These are phyloP conservation scores for Fragilaria crotonensis DNA, from an alignment of 108 stramenopile genomes.

Conservation along the genomic window DNA sequence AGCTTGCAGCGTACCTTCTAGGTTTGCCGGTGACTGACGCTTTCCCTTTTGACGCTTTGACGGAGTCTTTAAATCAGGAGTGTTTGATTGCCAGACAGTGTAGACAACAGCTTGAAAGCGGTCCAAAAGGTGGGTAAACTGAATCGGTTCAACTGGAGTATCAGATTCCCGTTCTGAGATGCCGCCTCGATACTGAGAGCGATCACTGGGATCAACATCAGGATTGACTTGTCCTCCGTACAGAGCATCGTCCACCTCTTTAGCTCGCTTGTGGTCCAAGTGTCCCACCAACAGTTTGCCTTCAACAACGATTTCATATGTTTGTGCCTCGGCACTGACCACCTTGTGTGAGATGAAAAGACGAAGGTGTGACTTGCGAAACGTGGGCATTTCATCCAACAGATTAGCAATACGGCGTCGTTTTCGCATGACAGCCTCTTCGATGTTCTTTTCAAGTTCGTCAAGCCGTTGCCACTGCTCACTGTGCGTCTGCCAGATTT, in stretches of 20 bases:
- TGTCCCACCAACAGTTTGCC: constrained; percentile 64
- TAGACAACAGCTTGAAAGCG: constrained; percentile 52
- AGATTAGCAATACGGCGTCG: constrained; percentile 52
- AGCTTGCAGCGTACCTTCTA: constrained; percentile 5
- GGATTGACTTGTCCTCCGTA: constrained; percentile 1
- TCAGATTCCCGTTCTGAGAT: constrained; percentile 38
- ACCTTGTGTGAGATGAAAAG: constrained; percentile 60
- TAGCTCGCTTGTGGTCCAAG: constrained; percentile 63
- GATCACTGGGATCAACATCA: constrained; percentile 16
- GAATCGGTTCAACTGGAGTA: constrained; percentile 35
- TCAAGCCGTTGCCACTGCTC: constrained; percentile 27
- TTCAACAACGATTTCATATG: constrained; percentile 61
- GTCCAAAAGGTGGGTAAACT: constrained; percentile 78
- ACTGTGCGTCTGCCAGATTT: neutral
- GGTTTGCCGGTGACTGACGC: constrained; percentile 11
- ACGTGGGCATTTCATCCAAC: constrained; percentile 36
- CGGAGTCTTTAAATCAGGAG: neutral
- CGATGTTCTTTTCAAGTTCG: constrained; percentile 47
- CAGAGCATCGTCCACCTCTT: constrained; percentile 29
- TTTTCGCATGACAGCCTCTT: constrained; percentile 43
- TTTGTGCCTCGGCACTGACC: constrained; percentile 14
- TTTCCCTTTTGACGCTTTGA: constrained; percentile 21
- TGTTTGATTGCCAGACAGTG: constrained; percentile 22
- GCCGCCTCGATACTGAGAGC: constrained; percentile 23
- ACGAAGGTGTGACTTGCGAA: constrained; percentile 54